Evolutionary conservation across 1,284 basidiomycete genomes (phyloP).

Genomic region (Leccinum angustisporum): DNA sequence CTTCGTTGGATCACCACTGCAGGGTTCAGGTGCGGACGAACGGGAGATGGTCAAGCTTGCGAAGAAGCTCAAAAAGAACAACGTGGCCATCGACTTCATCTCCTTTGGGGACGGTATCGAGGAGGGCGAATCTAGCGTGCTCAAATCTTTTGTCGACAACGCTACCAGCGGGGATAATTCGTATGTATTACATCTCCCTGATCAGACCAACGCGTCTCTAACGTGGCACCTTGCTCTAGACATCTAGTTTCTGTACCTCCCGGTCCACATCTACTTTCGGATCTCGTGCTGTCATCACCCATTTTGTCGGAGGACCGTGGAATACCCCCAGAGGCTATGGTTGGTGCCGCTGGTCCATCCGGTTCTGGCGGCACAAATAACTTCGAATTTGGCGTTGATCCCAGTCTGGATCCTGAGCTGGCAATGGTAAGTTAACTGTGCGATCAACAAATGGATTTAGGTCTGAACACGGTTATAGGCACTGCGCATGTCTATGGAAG

Average conservation of each 20-base stretch:
- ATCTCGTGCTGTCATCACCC: constrained; percentile 78
- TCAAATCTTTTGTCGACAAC: constrained; percentile 77
- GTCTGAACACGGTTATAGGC: constrained; percentile 54
- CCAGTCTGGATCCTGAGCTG: constrained; percentile 92
- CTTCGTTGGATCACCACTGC: constrained; percentile 88
- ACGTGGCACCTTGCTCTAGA: constrained; percentile 40
- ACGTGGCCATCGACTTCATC: constrained; percentile 92
- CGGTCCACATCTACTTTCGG: constrained; percentile 80
- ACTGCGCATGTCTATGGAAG: constrained; percentile 96
- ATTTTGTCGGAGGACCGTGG: constrained; percentile 81
- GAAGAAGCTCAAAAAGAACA: constrained; percentile 99
- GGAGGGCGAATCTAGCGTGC: constrained; percentile 59
- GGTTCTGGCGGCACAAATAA: constrained; percentile 51
- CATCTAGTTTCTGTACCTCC: constrained; percentile 84
- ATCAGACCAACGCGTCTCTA: constrained; percentile 1
- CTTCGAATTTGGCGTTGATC: constrained; percentile 92
- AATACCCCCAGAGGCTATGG: constrained; percentile 65
- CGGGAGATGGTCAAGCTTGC: constrained; percentile 84
- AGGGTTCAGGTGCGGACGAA: constrained; percentile 65
- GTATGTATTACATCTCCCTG: constrained; percentile 43
- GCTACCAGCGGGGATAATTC: constrained; percentile 81
- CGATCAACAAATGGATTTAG: not conserved
- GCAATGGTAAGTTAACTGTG: constrained; percentile 73
- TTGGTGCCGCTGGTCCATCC: constrained; percentile 46
- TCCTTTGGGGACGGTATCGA: constrained; percentile 77